Base-by-base conservation (phyloP, 768 basidiomycete genomes). In the Leucocoprinus birnbaumii region DNA sequence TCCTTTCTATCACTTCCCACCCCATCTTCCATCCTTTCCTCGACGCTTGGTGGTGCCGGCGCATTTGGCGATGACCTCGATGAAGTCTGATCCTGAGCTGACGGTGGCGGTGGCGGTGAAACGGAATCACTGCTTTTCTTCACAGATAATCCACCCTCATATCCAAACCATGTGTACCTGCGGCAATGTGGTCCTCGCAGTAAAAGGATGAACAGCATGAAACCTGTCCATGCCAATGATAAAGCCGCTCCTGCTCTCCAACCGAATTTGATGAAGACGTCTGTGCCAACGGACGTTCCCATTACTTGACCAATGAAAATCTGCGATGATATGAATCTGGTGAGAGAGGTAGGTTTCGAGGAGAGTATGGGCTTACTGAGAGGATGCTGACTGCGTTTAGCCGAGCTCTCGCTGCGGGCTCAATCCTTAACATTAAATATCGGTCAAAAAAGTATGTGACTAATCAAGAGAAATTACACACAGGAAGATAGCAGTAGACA, bases 291-390 rank as follows among this genome's bases (percentile, higher is more conserved):
- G 0, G 87, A 77, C 0, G 90, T 91, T 16, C 91, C 91, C 69
- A 88, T 84, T 9, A 92, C 87, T 72, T 93, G 90, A 0, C 91
- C 91, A 21, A 89, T 76, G 67, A 91, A 90, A 26, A 87, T 68
- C 79, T 80, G 47, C 9, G 18, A n/a, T n/a, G n/a, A n/a, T n/a
- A n/a, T n/a, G n/a, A n/a, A n/a, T n/a, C n/a, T n/a, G n/a, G n/a
- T n/a, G n/a, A n/a, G n/a, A n/a, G n/a, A n/a, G n/a, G n/a, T n/a
- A n/a, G n/a, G n/a, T n/a, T n/a, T n/a, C n/a, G n/a, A n/a, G n/a
- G n/a, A n/a, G n/a, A n/a, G n/a, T n/a, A n/a, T n/a, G n/a, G n/a
- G n/a, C n/a, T 58, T 63, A 86, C 87, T 2, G 84, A 83, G 51
- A 93, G 73, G 44, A 94, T 80, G 43, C 84, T 75, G 42, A 91